These are phyloP conservation scores for Dipsacomyces acuminosporus DNA, from an alignment of 371 early-diverging fungal species.

Conservation along the genomic window DNA sequence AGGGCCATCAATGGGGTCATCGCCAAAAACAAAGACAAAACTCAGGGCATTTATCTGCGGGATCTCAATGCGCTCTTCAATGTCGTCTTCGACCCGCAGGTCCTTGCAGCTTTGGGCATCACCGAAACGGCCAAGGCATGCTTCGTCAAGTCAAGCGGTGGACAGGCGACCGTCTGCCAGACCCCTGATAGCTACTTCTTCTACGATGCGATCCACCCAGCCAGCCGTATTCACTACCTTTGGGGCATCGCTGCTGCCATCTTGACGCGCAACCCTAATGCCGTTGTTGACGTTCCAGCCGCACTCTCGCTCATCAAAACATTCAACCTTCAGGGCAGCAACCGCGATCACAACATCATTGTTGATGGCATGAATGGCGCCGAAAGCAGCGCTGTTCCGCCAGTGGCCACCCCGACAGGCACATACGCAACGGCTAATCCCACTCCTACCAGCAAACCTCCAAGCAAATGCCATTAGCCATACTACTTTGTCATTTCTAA, in stretches of 20 bases:
- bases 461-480: too few relatives aligned
- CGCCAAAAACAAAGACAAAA: neutral
- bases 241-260: slow-evolving; percentile 35
- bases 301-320: slow-evolving; percentile 5
- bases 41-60: slow-evolving; percentile 13
- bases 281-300: slow-evolving; percentile 11
- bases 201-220: slow-evolving; percentile 42
- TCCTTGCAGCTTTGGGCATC: slow-evolving; percentile 23
- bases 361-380: slow-evolving; percentile 10
- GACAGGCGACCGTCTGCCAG: slow-evolving; percentile 16
- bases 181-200: slow-evolving; percentile 46
- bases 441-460: neutral
- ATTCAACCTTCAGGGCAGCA: slow-evolving; percentile 26
- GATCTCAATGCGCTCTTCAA: slow-evolving; percentile 20
- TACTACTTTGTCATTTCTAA: too few relatives aligned
- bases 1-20: slow-evolving; percentile 5
- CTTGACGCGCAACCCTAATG: slow-evolving; percentile 21
- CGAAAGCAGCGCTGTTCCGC: slow-evolving; percentile 7
- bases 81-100: slow-evolving; percentile 18
- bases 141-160: slow-evolving; percentile 10
- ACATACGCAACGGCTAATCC: neutral
- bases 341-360: slow-evolving; percentile 29
- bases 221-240: slow-evolving; percentile 44
- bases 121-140: slow-evolving; percentile 30
- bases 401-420: neutral